These are phyloP conservation scores for Pleurotus tuber-regium DNA, from an alignment of 768 basidiomycete genomes.

Conservation along the genomic window DNA sequence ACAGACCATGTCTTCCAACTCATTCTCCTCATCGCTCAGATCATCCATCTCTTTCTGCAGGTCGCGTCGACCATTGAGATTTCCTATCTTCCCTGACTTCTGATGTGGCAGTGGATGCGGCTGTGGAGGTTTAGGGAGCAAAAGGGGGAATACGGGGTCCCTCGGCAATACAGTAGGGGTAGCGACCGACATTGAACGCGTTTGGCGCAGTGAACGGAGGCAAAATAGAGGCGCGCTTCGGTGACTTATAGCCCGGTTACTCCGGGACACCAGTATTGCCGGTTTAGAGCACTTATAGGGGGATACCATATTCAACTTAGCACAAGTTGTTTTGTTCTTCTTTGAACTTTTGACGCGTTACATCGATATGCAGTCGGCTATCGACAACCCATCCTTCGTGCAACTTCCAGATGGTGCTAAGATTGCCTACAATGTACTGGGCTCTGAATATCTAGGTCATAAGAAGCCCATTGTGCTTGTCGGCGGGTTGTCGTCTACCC, in stretches of 20 bases:
- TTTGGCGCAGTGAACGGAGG: too few species aligned
- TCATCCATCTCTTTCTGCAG: constrained; percentile 78
- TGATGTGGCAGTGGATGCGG: constrained; percentile 63
- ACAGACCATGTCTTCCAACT: constrained; percentile 73
- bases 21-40: constrained; percentile 79
- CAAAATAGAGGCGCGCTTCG: too few species aligned
- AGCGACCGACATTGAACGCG: constrained; percentile 53
- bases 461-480: constrained; percentile 39
- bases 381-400: background rate
- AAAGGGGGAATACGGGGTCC: constrained; percentile 56
- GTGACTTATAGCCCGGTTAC: too few species aligned
- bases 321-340: too few species aligned
- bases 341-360: constrained; percentile 1
- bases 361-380: background rate
- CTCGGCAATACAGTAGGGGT: constrained; percentile 76
- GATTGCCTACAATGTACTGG: constrained; percentile 41
- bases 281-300: too few species aligned
- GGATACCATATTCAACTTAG: too few species aligned
- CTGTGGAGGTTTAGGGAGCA: constrained; percentile 65
- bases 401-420: constrained; percentile 40
- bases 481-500: constrained; percentile 36
- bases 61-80: constrained; percentile 64
- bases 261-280: too few species aligned
- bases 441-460: constrained; percentile 30
- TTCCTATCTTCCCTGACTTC: constrained; percentile 43